Percentiles rank a stretch among this genome's conserved stretches.
Conservation (phyloP, 805 yeast species). For the Kregervanrija delftensis region DNA sequence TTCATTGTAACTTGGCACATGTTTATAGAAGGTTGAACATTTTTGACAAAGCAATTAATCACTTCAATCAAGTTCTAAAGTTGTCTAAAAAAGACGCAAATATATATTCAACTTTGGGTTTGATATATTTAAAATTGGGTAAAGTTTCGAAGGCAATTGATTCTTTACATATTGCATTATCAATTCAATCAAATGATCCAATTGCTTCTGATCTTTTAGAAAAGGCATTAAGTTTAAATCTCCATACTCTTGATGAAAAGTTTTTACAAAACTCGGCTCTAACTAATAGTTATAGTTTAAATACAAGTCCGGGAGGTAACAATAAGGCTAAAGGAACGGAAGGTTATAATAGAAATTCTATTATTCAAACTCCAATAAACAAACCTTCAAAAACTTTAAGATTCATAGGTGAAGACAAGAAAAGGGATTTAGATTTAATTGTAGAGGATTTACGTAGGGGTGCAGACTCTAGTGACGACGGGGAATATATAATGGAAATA, state of each 20-base stretch:
- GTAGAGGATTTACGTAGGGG: conserved; percentile 39
- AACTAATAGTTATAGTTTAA: no score
- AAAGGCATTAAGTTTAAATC: conserved; percentile 66
- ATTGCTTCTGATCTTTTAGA: conserved; percentile 76
- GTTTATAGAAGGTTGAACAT: conserved; percentile 66
- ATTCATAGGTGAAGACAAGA: conserved; percentile 23
- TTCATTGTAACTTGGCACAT: conserved; percentile 83
- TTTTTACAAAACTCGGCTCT: background rate
- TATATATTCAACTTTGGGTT: conserved; percentile 76
- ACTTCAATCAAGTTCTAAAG: conserved; percentile 70
- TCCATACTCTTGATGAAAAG: conserved; percentile 20
- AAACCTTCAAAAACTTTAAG: conserved; percentile 16
- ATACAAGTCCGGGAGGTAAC: background rate
- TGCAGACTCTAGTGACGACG: conserved; percentile 28
- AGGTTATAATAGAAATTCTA: conserved; percentile 3
- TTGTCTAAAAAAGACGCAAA: conserved; percentile 63
- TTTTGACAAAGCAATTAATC: conserved; percentile 59
- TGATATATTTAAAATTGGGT: conserved; percentile 68
- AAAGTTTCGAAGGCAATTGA: conserved; percentile 63
- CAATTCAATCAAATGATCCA: conserved; percentile 72
- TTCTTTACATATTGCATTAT: conserved; percentile 72
- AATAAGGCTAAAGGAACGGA: background rate
- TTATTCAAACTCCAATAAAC: conserved; percentile 17
- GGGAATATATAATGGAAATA: conserved; percentile 43
- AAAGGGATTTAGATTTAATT: conserved; percentile 27